Base-by-base conservation (phyloP, 2,329 filamentous ascomycete genomes). In the Curvularia sp. region DNA sequence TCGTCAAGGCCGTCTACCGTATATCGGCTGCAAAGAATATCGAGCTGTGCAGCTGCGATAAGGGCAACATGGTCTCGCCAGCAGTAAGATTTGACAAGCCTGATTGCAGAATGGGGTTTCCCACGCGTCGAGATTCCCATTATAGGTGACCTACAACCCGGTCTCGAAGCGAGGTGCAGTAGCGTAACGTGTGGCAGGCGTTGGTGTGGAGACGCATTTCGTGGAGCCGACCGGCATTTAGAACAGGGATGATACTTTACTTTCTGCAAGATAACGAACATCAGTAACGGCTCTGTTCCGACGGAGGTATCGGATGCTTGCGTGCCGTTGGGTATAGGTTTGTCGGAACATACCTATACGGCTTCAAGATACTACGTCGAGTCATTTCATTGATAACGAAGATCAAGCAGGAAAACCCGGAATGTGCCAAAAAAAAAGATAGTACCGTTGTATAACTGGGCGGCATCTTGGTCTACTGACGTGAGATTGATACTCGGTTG, bases 121-220 rank as follows among this genome's bases (percentile, higher is more conserved):
- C 46, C 30, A 60, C 48, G 52, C 57, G 50, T 57, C 49, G n/a
- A 59, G 48, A 49, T 51, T 25, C 39, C 49, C 57, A 36, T 52
- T 39, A 52, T 38, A 53, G 34, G n/a, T 21, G 38, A 50, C 48
- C 27, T 21, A 36, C 57, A 47, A 27, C 30, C 34, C 32, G 13
- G 19, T 23, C 57, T 55, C 39, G 36, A 58, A 53, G 45, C 39
- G 52, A 64, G 30, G 23, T 67, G 69, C 64, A 69, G 64, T 71
- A 71, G 63, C 58, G 62, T 39, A 39, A 62, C 32, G 25, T 49
- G 30, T 38, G 21, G 41, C 55, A 38, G 27, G 46, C 15, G 34
- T 52, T 63, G 64, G 61, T 68, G 70, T 67, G 69, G 66, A 69
- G 66, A 55, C 52, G 23, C 51, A 51, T 18, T 34, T 34, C 21